Evolutionary conservation across 208 protist genomes (phyloP).

Genomic region (Leishmania aethiopica): DNA sequence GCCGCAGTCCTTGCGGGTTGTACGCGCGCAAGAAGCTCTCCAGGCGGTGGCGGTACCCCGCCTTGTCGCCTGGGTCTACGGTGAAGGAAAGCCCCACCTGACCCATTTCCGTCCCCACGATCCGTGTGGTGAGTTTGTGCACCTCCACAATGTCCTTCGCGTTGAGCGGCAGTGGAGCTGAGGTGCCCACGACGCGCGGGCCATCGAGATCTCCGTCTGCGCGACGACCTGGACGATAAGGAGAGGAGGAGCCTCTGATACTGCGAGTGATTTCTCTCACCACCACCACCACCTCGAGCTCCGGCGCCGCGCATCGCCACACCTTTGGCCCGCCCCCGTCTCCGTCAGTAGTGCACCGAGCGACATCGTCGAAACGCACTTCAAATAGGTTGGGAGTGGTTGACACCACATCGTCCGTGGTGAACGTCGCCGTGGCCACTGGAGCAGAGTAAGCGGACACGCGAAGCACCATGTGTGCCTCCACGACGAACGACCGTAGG

Average conservation of each 20-base stretch:
- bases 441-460: conserved; percentile 39
- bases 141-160: conserved; percentile 56
- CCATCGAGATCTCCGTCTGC: conserved; percentile 11
- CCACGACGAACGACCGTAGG: conserved; percentile 55
- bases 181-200: conserved; percentile 44
- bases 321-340: conserved; percentile 37
- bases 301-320: conserved; percentile 43
- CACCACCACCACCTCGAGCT: conserved; percentile 52
- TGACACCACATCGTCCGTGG: conserved; percentile 41
- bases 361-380: conserved; percentile 56
- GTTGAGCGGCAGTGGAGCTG: conserved; percentile 38
- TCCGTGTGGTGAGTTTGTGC: conserved; percentile 66
- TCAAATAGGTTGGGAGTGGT: conserved; percentile 54
- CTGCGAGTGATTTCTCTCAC: conserved; percentile 43
- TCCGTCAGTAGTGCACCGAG: conserved; percentile 4
- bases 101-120: conserved; percentile 72
- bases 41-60: conserved; percentile 56
- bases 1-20: conserved; percentile 62
- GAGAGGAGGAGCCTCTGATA: conserved; percentile 4
- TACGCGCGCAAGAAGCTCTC: conserved; percentile 57
- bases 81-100: conserved; percentile 74
- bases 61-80: conserved; percentile 58
- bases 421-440: conserved; percentile 40
- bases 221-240: conserved; percentile 9
- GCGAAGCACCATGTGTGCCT: conserved; percentile 42